Evolutionary conservation across 257 asterid species (phyloP), one percentile per base, ranked within the genome.

Genomic region (Scutellaria galericulata): DNA sequence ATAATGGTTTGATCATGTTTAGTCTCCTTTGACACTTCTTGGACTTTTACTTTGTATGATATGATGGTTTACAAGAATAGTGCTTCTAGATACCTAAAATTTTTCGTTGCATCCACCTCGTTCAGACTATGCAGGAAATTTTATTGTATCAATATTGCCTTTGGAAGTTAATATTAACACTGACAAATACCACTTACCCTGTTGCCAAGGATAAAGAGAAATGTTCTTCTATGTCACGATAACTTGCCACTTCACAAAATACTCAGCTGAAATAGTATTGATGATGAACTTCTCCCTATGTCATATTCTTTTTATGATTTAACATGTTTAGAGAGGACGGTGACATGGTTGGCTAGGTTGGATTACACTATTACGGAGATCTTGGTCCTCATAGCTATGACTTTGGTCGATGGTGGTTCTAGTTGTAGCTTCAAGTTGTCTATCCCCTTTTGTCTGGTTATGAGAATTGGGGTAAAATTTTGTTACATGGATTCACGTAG

Each of bases 41-140:
- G 40, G 13, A 44, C 42, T 59, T 14, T 7, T 9, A 44, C 42
- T 59, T 39, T 56, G 52, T 46, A 42, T 13, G 18, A 42, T 5
- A 47, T 31, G 37, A 31, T 31, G 9, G 31, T n/a, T 11, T 22
- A 50, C 55, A 45, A 22, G 20, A 57, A 1, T 52, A 50, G 70
- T 57, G 68, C 74, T 70, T 48, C 65, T 51, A n/a, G 18, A 45
- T 76, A 9, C 53, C 24, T 12, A 45, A 37, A 42, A 37, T 37
- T 60, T 45, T 58, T 46, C 10, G 12, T 56, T 45, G 46, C 14
- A 60, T 72, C 64, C 57, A 44, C 70, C 75, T 68, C 37, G 68
- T 58, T 75, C 70, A 50, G 27, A 15, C 55, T 58, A 35, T 57
- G 57, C 40, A 47, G 27, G 58, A 15, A 52, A 51, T 56, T 2